A percentile compares a stretch with the other conserved stretches of the same genome.
Evolutionary conservation across 2,329 filamentous ascomycete genomes (phyloP).

Genomic region (Herpomyces periplanetae): DNA sequence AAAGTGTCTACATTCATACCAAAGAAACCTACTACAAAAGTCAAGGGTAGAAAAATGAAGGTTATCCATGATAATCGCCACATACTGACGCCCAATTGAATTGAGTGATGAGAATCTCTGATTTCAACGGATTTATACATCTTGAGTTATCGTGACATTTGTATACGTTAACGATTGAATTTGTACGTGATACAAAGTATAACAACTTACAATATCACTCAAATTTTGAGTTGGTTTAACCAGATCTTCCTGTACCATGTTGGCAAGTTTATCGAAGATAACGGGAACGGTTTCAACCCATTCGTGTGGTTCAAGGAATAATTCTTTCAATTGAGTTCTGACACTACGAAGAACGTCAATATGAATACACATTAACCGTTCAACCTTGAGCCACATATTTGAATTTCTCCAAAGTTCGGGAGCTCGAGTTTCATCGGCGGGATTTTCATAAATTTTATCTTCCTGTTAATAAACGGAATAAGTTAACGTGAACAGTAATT

Average conservation of each 20-base stretch:
- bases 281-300: constrained; percentile 9
- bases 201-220: constrained; percentile 7
- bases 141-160: too few relatives aligned
- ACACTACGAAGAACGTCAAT: constrained; percentile 11
- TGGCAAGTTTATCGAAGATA: constrained; percentile 11
- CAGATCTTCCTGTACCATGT: constrained; percentile 12
- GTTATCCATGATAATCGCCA: constrained; percentile 8
- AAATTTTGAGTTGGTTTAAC: constrained; percentile 12
- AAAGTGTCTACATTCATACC: constrained; percentile 14
- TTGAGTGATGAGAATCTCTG: constrained; percentile 11
- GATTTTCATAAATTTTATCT: constrained; percentile 14
- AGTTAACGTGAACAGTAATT: too few relatives aligned
- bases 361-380: constrained; percentile 13
- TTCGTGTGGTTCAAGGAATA: constrained; percentile 5
- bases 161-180: too few relatives aligned
- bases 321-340: constrained; percentile 9
- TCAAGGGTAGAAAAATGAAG: constrained; percentile 10
- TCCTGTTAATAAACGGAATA: too few relatives aligned
- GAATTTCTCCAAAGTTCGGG: constrained; percentile 14
- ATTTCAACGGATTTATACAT: constrained; percentile 15
- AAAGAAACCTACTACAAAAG: constrained; percentile 12
- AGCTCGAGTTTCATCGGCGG: constrained; percentile 13
- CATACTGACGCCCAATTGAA: constrained; percentile 11
- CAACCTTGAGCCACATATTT: constrained; percentile 13
- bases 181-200: too few relatives aligned